Conservation (phyloP, 2,329 filamentous ascomycete species). For the Trichoderma hamatum region DNA sequence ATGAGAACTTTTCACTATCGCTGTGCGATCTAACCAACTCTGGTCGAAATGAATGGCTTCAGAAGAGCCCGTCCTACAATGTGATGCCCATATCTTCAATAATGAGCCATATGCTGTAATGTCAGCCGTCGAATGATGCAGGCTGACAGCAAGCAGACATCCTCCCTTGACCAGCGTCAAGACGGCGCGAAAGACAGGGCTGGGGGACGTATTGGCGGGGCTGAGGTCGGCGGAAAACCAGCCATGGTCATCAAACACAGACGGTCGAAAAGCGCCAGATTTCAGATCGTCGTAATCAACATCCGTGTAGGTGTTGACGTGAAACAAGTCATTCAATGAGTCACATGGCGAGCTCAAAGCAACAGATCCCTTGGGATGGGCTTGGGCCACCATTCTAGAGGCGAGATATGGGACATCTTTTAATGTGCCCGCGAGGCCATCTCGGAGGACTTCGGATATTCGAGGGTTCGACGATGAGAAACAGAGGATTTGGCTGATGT, state of each 20-base stretch:
- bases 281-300: slow-evolving; percentile 2
- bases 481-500: slow-evolving; percentile 20
- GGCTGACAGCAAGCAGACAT: slow-evolving; percentile 2
- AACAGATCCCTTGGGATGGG: slow-evolving; percentile 6
- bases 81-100: slow-evolving; percentile 20
- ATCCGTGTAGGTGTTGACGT: background rate
- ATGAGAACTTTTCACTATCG: background rate
- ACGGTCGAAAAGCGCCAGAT: background rate
- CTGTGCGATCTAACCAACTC: slow-evolving; percentile 3
- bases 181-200: slow-evolving; percentile 18
- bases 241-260: background rate
- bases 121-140: slow-evolving; percentile 15
- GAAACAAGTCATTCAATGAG: slow-evolving; percentile 8
- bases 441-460: slow-evolving; percentile 15
- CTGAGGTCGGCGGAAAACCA: background rate
- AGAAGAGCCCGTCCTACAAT: slow-evolving; percentile 17
- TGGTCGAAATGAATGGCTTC: background rate
- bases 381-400: background rate
- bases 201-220: background rate
- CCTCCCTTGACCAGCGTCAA: slow-evolving; percentile 13
- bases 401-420: slow-evolving; percentile 16
- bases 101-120: slow-evolving; percentile 10
- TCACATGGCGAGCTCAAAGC: slow-evolving; percentile 3
- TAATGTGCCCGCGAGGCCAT: slow-evolving; percentile 3
- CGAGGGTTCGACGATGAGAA: slow-evolving; percentile 13